Evolutionary conservation across 768 basidiomycete species (phyloP).

Genomic region (Lyophyllum atratum): DNA sequence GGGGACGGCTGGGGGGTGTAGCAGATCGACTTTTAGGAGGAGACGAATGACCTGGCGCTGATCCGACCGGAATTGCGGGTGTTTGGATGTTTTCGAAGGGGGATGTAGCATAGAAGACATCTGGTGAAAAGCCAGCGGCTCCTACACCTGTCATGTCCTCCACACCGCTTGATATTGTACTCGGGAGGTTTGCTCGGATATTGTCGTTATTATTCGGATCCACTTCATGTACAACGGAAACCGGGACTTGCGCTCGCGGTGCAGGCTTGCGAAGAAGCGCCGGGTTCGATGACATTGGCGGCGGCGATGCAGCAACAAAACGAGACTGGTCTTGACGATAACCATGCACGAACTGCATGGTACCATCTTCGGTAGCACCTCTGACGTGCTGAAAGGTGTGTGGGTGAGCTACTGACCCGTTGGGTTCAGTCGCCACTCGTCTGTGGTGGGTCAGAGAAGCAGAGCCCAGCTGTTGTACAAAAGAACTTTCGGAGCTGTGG

Average conservation of each 20-base stretch:
- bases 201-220: constrained; percentile 18
- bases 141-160: constrained; percentile 75
- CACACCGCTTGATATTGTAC: constrained; percentile 49
- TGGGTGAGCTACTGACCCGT: constrained; percentile 1
- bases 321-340: constrained; percentile 6
- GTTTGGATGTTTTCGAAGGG: constrained; percentile 20
- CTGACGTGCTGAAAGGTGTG: constrained; percentile 31
- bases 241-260: constrained; percentile 62
- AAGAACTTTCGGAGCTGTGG: constrained; percentile 14
- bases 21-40: not conserved
- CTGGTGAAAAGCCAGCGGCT: constrained; percentile 30
- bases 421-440: constrained; percentile 38
- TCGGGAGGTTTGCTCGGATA: constrained; percentile 50
- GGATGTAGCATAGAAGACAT: constrained; percentile 35
- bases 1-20: constrained; percentile 9
- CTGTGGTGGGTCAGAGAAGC: constrained; percentile 30
- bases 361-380: constrained; percentile 27
- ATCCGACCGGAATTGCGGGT: not conserved
- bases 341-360: constrained; percentile 3
- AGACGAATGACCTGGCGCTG: not conserved
- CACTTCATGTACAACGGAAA: constrained; percentile 54
- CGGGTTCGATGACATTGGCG: constrained; percentile 20
- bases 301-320: not conserved
- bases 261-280: constrained; percentile 59
- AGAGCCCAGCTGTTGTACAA: constrained; percentile 10